Evolutionary conservation across 139 green algal species (phyloP), one percentile per base, ranked within the genome.

Genomic region (Coelastrella sp.): DNA sequence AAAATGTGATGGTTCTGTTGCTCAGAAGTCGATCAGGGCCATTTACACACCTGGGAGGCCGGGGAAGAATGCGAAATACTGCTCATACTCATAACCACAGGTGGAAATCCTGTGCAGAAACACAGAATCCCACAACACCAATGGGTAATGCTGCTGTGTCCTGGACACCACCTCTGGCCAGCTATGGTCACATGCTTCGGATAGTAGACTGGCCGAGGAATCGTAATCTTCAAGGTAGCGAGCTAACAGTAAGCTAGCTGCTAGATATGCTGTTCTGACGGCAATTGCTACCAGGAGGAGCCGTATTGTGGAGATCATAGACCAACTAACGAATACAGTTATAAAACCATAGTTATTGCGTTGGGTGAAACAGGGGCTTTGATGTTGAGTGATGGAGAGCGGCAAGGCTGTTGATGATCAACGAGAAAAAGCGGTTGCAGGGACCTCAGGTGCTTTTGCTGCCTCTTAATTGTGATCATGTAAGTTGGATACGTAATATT

Each of bases 61-160:
- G 0, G 97, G 97, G 65, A 99, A 99, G 93, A 99, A 99, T 7
- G 97, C 97, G 57, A 96, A 95, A 58, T 93, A 96, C 84, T 99
- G 96, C 88, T 99, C 97, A 60, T 96, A 98, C 88, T 97, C 94
- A 88, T 99, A 99, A 12, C 97, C 97, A 59, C 94, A 95, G 4
- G 85, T 27, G 0, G 96, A 95, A 20, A 99, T 95, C 14, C 95
- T 89, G 8, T 91, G 78, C 78, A 98, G 97, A 82, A 97, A 97
- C 0, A 98, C 97, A 6, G 92, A 91, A 89, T 99, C 97, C 97
- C 97, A 99, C 0, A 97, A 92, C 0, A 94, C 83, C 70, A 94
- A 73, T 11, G 89, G 60, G 4, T 22, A 66, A 20, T 22, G 65
- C 66, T 72, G 83, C 86, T 25, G 27, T 22, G 73, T 66, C 61